Base-by-base conservation (phyloP, 2,329 filamentous ascomycete genomes). In the Hypoxylon sp. region DNA sequence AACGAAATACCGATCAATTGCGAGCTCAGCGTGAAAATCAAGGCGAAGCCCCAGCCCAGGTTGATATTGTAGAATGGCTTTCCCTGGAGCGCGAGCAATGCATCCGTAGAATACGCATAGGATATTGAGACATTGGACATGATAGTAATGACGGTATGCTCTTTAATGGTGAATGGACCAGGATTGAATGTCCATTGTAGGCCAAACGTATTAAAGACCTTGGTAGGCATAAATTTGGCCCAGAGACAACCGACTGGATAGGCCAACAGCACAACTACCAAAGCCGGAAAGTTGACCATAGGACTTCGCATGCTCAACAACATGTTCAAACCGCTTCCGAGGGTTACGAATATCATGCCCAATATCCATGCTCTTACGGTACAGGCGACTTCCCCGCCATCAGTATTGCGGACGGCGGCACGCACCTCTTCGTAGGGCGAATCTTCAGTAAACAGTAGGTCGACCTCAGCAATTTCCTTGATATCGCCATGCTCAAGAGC, bases 1-100 rank as follows among this genome's bases (percentile, higher is more conserved):
- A 87, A 75, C 2, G 83, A 82, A 46, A 86, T 85, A 0, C 86
- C 86, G 58, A 86, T 82, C n/a, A 85, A 72, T 69, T 86, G 84
- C 1, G 82, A 85, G 34, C 82, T 84, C 32, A 87, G 77, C 2
- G 79, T 81, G 52, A 86, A 77, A 0, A 86, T 75, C 1, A 86
- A 73, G 46, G 85, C 80, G 63, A 85, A 86, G 0, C 83, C 83
- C 69, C 82, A 84, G 6, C 83, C 80, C 0, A 83, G 76, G 3
- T 83, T 79, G 53, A 83, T 79, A 60, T 81, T 65, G 58, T 80
- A 80, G 19, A 79, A 82, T 0, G 80, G 79, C 68, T 80, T 80
- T 17, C 79, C 80, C 60, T 81, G 79, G 2, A 82, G 75, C 2
- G 81, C 79, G 6, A 80, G 75, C 38, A 80, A 65, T 7, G 79